Evolutionary conservation across 2,329 filamentous ascomycete species (phyloP).

Genomic region (Fusarium hainanense): DNA sequence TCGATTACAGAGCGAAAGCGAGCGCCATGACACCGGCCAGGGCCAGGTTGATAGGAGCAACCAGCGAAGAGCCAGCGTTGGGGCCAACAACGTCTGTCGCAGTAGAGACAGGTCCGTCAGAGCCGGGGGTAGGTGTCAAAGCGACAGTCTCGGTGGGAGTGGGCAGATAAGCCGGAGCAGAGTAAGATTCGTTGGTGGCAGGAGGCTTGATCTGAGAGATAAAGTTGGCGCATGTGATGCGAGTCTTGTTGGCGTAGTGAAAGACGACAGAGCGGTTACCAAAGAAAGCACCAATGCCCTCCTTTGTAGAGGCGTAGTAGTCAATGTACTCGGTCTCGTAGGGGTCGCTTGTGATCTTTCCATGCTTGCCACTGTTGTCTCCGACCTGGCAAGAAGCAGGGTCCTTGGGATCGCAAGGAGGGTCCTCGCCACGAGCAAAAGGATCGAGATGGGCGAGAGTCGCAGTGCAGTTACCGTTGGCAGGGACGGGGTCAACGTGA

Average conservation of each 20-base stretch:
- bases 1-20: constrained; percentile 23
- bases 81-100: constrained; percentile 20
- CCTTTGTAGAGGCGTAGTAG: constrained; percentile 65
- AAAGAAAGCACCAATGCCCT: constrained; percentile 67
- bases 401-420: constrained; percentile 66
- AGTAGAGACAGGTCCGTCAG: constrained; percentile 20
- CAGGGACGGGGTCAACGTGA: constrained; percentile 72
- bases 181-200: constrained; percentile 29
- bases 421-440: constrained; percentile 70
- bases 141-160: constrained; percentile 37
- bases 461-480: constrained; percentile 75
- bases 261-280: constrained; percentile 73
- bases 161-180: constrained; percentile 33
- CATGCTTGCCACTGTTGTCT: constrained; percentile 80
- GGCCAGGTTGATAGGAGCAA: constrained; percentile 24
- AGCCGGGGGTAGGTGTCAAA: constrained; percentile 21
- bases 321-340: constrained; percentile 66
- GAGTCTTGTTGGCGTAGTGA: constrained; percentile 72
- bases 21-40: constrained; percentile 28
- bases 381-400: constrained; percentile 79
- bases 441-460: constrained; percentile 79
- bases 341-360: constrained; percentile 64
- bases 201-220: constrained; percentile 35
- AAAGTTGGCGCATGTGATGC: constrained; percentile 75
- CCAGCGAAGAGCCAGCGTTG: constrained; percentile 31